Base-by-base conservation (phyloP, 306 rosid genomes). In the Citrullus mucosospermus region DNA sequence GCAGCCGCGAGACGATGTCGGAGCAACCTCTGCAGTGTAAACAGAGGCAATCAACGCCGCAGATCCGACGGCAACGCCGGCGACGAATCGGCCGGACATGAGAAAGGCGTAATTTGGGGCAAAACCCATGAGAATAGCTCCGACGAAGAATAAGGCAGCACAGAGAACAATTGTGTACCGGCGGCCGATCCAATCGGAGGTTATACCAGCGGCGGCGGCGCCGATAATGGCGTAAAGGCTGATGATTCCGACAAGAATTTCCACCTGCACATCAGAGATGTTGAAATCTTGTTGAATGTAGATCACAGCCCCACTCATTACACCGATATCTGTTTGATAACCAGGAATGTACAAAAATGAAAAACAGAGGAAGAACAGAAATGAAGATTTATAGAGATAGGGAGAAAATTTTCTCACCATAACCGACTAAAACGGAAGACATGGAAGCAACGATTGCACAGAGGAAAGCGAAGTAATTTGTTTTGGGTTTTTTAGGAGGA, bases 301-400 rank as follows among this genome's bases (percentile, higher is more conserved):
- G 15, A 89, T 76, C 0, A 30, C 79, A 0, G 96, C 98, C 79
- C 97, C 98, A 70, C 98, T 94, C 97, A 94, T 94, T 59, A 94
- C 98, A 13, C 98, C 98, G 16, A 90, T 81, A 81, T 94, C 98
- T 93, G 89, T 56, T 48, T n/a, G 1, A 55, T 18, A 6, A 0
- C 9, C 6, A 28, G 6, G 30, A 61, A 9, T 1, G 1, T 11
- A 5, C 10, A 57, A 14, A 34, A 18, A 67, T 14, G 0, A 39
- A 36, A 63, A 8, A 73, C 0, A 60, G 8, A n/a, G 8, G 4
- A 56, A 6, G 10, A 56, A 43, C 48, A 44, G 50, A 56, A 14
- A 3, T 10, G 50, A 44, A 44, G 11, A 8, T 1, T 1, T 56
- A 7, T 8, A 8, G 30, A 1, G 3, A 57, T 8, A n/a, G 32